Evolutionary conservation across 768 basidiomycete genomes (phyloP).

Genomic region (Lentinula sp.): DNA sequence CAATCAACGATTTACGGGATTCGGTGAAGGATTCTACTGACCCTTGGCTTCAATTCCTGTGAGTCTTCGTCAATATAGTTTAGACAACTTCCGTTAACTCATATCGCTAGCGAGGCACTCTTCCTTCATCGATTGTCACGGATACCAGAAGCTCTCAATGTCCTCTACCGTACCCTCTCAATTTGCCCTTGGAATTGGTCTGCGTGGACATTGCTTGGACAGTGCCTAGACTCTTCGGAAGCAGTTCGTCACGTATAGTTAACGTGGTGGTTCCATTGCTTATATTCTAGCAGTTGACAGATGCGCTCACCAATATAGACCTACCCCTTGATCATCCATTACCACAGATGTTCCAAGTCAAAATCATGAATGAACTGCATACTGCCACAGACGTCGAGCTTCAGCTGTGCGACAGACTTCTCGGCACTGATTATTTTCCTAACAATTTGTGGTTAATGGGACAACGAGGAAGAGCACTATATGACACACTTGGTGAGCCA

Average conservation of each 20-base stretch:
- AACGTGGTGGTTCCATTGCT: background rate
- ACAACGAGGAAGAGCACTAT: constrained; percentile 57
- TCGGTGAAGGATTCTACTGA: constrained; percentile 38
- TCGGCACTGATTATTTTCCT: constrained; percentile 50
- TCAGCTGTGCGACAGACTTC: constrained; percentile 51
- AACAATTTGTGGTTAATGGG: constrained; percentile 61
- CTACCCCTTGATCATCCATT: constrained; percentile 48
- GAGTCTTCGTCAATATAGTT: constrained; percentile 14
- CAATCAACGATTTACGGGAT: constrained; percentile 38
- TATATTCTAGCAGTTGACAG: constrained; percentile 27
- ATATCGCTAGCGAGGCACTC: constrained; percentile 48
- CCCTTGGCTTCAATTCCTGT: constrained; percentile 67
- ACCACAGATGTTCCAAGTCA: constrained; percentile 62
- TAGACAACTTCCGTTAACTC: background rate
- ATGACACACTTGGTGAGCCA: constrained; percentile 30
- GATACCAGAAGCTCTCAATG: constrained; percentile 58
- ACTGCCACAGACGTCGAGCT: constrained; percentile 58
- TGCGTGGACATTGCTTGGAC: constrained; percentile 53
- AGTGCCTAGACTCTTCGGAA: constrained; percentile 32
- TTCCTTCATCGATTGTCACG: constrained; percentile 55
- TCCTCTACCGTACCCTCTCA: constrained; percentile 46
- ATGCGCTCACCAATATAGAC: constrained; percentile 38
- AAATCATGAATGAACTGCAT: constrained; percentile 63
- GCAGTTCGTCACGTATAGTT: background rate
- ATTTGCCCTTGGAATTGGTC: constrained; percentile 72